These are phyloP conservation scores for Candida krabiensis DNA, from an alignment of 805 yeast genomes.

Conservation along the genomic window DNA sequence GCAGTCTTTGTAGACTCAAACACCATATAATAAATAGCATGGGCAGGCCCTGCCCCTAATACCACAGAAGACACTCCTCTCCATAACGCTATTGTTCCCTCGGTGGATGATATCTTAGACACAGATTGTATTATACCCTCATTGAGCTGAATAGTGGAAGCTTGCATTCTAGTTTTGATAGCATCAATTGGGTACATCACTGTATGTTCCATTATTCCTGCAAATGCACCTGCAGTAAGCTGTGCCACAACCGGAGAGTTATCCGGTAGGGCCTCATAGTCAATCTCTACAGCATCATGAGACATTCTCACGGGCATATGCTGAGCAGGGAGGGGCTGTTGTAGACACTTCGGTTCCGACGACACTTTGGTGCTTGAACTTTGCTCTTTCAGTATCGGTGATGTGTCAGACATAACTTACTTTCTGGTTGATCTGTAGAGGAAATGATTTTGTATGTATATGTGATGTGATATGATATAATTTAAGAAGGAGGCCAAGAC, in stretches of 20 bases:
- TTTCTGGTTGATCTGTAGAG: too few species aligned
- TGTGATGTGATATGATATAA: too few species aligned
- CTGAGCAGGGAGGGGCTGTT: constrained; percentile 3
- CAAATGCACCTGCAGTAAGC: constrained; percentile 91
- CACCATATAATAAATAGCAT: constrained; percentile 93
- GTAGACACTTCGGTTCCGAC: constrained; percentile 1
- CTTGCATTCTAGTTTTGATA: constrained; percentile 94
- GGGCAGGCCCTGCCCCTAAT: constrained; percentile 99
- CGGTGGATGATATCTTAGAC: constrained; percentile 74
- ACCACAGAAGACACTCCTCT: constrained; percentile 90
- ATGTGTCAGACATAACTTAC: constrained; percentile 10
- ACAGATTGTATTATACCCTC: constrained; percentile 64
- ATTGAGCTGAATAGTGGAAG: constrained; percentile 31
- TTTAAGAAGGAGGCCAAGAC: too few species aligned
- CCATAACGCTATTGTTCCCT: constrained; percentile 89
- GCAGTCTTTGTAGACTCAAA: constrained; percentile 77
- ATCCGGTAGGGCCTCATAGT: constrained; percentile 90
- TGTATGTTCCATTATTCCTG: constrained; percentile 99
- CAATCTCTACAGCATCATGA: constrained; percentile 50
- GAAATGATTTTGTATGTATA: too few species aligned
- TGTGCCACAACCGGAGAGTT: constrained; percentile 82
- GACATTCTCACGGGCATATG: constrained; percentile 12
- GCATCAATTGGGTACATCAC: constrained; percentile 97
- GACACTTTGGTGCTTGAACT: constrained; percentile 1
- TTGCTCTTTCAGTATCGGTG: constrained; percentile 11